These are phyloP conservation scores for Geranium incanum DNA, from an alignment of 441 rosid species.

Conservation along the genomic window DNA sequence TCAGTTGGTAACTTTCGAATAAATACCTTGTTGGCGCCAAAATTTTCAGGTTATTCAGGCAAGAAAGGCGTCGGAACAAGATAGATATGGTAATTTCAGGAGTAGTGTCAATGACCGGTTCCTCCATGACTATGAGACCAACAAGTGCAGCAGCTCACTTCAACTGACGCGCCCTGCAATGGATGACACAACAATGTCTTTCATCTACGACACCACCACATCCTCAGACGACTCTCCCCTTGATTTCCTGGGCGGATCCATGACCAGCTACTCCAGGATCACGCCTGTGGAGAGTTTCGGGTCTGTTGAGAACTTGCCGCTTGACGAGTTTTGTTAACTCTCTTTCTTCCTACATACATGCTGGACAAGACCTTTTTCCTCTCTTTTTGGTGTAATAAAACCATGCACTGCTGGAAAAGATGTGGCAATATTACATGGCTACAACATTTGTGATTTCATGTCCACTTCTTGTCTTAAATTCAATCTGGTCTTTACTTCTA, in stretches of 20 bases:
- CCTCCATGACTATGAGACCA: slow-evolving; percentile 32
- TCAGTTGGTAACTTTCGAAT: not conserved
- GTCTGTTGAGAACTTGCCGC: slow-evolving; percentile 64
- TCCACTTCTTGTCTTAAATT: not conserved
- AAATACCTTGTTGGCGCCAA: not conserved
- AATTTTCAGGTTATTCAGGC: slow-evolving; percentile 71
- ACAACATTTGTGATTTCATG: not conserved
- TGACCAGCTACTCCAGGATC: slow-evolving; percentile 47
- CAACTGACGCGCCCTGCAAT: slow-evolving; percentile 36
- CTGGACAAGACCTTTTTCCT: not conserved
- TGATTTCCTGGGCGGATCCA: slow-evolving; percentile 77
- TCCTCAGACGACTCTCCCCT: slow-evolving; percentile 67
- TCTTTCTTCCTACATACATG: not conserved
- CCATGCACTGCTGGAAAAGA: not conserved
- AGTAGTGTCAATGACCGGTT: slow-evolving; percentile 42
- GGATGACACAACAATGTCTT: slow-evolving; percentile 47
- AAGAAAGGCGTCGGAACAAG: slow-evolving; percentile 63
- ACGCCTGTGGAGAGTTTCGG: slow-evolving; percentile 63
- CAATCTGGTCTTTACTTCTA: no score
- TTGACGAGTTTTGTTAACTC: slow-evolving; percentile 63
- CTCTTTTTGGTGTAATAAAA: slow-evolving; percentile 11
- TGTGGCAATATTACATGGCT: not conserved
- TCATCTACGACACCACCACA: slow-evolving; percentile 69
- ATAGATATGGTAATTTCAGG: slow-evolving; percentile 47
- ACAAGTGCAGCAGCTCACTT: slow-evolving; percentile 38